Evolutionary conservation across 139 green algal species (phyloP).

Genomic region (Mychonastes homosphaera): DNA sequence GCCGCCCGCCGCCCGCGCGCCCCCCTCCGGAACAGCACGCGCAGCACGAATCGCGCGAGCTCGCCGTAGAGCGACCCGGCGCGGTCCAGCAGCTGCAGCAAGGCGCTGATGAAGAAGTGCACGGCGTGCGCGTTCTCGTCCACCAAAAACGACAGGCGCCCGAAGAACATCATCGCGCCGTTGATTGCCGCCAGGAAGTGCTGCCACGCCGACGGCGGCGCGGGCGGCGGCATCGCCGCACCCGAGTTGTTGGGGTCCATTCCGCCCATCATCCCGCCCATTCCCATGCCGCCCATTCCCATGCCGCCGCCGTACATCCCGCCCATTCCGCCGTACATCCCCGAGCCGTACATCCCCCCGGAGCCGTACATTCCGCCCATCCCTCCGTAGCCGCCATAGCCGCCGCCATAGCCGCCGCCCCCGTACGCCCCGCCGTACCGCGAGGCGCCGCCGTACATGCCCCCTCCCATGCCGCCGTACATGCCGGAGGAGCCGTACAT

Average conservation of each 20-base stretch:
- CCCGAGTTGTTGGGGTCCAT: conserved; percentile 34
- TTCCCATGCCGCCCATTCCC: conserved; percentile 25
- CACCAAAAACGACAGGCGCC: conserved; percentile 89
- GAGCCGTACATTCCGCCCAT: conserved; percentile 24
- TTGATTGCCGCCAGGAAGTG: conserved; percentile 56
- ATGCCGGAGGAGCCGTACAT: conserved; percentile 23
- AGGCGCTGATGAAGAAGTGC: conserved; percentile 94
- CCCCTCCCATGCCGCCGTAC: conserved; percentile 24
- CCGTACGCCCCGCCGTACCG: no score
- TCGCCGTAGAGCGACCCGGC: conserved; percentile 88
- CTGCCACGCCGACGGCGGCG: conserved; percentile 60
- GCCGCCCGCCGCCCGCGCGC: neutral
- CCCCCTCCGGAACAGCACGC: conserved; percentile 52
- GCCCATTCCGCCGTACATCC: conserved; percentile 27
- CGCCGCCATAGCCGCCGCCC: conserved; percentile 20
- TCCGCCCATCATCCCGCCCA: conserved; percentile 7
- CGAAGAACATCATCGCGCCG: conserved; percentile 86
- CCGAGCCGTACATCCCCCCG: conserved; percentile 22
- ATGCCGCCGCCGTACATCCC: conserved; percentile 19
- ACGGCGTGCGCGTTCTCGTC: conserved; percentile 97
- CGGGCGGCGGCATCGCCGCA: conserved; percentile 19
- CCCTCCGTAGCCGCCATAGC: conserved; percentile 22
- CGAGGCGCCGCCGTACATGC: conserved; percentile 31
- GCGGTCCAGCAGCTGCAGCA: conserved; percentile 91
- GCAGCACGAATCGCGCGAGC: conserved; percentile 84